phyloP scores from a whole-genome alignment of 345 rosid species.

The Pistacia atlantica region DNA sequence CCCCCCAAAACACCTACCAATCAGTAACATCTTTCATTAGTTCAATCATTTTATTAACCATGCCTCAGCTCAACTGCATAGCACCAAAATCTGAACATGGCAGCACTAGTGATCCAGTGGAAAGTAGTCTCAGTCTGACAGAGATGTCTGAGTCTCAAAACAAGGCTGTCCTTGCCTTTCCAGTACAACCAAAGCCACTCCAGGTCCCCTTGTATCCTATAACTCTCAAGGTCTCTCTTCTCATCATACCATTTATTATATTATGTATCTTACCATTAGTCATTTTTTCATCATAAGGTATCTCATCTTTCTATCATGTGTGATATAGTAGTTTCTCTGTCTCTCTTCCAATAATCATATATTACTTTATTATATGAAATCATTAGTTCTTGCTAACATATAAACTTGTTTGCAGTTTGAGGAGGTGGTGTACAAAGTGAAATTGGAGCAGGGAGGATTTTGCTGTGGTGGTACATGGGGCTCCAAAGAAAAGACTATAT shows the following conservation, averaged over 20 bases:
- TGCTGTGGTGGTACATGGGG: conserved; percentile 59
- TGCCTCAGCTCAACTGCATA: conserved; percentile 50
- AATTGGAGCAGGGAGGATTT: conserved; percentile 51
- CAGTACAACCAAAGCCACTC: conserved; percentile 39
- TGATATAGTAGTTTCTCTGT: neutral
- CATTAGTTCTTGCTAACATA: too few relatives aligned
- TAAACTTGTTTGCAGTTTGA: conserved; percentile 62
- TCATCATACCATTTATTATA: neutral
- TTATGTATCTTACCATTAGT: neutral
- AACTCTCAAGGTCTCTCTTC: conserved; percentile 68
- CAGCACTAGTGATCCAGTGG: conserved; percentile 33
- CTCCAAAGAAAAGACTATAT: conserved; percentile 71
- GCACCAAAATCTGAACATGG: conserved; percentile 58
- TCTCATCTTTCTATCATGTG: neutral
- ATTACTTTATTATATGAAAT: neutral
- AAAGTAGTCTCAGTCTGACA: conserved; percentile 24
- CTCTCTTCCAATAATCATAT: neutral
- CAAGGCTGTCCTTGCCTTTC: conserved; percentile 44
- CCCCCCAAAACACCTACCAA: conserved; percentile 2
- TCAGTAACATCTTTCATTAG: conserved; percentile 15
- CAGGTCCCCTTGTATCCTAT: conserved; percentile 56
- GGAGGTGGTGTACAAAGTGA: conserved; percentile 86
- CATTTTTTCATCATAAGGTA: neutral
- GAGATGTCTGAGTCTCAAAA: conserved; percentile 48
- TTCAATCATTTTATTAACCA: conserved; percentile 24